These are phyloP conservation scores for Naematelia aurantialba DNA, from an alignment of 768 basidiomycete species.

Conservation along the genomic window DNA sequence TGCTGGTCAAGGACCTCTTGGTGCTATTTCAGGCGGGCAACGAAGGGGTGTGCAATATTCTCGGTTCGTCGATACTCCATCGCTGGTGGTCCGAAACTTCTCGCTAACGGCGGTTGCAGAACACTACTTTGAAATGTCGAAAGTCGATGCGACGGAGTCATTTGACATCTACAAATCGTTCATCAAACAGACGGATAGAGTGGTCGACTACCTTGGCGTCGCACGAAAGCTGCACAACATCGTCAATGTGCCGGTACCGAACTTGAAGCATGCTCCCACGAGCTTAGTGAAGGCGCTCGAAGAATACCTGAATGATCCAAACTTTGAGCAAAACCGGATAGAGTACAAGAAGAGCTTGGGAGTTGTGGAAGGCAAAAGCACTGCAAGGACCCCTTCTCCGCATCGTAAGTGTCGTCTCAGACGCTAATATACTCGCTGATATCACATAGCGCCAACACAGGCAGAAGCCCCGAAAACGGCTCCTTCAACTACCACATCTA, in stretches of 20 bases:
- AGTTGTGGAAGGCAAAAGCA: constrained; percentile 56
- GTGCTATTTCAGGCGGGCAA: constrained; percentile 95
- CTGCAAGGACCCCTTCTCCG: constrained; percentile 23
- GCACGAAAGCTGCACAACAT: constrained; percentile 91
- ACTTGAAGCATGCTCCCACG: constrained; percentile 87
- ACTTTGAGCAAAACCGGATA: constrained; percentile 89
- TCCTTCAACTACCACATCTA: constrained; percentile 21
- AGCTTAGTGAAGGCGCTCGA: constrained; percentile 89
- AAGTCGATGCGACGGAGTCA: constrained; percentile 80
- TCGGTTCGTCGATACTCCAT: constrained; percentile 48
- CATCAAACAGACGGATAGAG: constrained; percentile 84
- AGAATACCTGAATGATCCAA: constrained; percentile 93
- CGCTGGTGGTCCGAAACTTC: not conserved
- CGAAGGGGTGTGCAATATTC: constrained; percentile 70
- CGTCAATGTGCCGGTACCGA: constrained; percentile 88
- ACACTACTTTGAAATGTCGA: constrained; percentile 98
- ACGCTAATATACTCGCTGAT: constrained; percentile 6
- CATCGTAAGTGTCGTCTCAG: constrained; percentile 15
- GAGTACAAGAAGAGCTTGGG: constrained; percentile 85
- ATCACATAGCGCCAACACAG: constrained; percentile 1
- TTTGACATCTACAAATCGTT: constrained; percentile 87
- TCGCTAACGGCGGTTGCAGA: constrained; percentile 53
- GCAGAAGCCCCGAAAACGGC: constrained; percentile 5
- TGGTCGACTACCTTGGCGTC: constrained; percentile 83
- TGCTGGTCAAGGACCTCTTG: constrained; percentile 93